phyloP scores from a whole-genome alignment of 495 filamentous ascomycete species.

The Cercophora newfieldiana region DNA sequence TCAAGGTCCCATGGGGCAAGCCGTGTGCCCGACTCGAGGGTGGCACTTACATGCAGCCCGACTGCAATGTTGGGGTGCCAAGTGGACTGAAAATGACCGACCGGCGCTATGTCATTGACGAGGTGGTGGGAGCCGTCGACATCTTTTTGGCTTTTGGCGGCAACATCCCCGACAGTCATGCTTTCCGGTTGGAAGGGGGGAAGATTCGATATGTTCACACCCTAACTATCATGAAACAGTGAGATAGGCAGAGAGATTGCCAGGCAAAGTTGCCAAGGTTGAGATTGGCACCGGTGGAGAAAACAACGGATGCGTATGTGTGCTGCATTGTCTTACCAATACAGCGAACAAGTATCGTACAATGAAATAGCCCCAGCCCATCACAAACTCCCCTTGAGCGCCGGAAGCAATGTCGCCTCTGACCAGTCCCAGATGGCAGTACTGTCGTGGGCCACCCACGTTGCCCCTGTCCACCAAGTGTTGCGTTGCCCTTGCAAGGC shows the following conservation, averaged over 20 bases:
- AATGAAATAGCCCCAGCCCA: not conserved
- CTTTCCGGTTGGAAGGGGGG: constrained; percentile 45
- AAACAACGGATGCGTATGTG: too few relatives aligned
- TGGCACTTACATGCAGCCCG: constrained; percentile 42
- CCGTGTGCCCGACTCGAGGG: constrained; percentile 52
- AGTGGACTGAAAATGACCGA: constrained; percentile 37
- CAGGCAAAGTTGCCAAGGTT: not conserved
- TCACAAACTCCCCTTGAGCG: not conserved
- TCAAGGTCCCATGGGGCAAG: constrained; percentile 46
- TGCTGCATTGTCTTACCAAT: too few relatives aligned
- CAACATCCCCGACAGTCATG: constrained; percentile 42
- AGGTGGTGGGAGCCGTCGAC: constrained; percentile 37
- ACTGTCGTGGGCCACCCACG: constrained; percentile 8
- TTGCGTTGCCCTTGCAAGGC: constrained; percentile 4
- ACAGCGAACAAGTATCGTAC: too few relatives aligned
- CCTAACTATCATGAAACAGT: constrained; percentile 33
- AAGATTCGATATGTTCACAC: constrained; percentile 47
- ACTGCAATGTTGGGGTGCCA: constrained; percentile 42
- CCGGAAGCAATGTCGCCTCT: not conserved
- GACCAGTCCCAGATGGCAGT: not conserved
- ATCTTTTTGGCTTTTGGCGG: constrained; percentile 43
- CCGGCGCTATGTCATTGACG: constrained; percentile 46
- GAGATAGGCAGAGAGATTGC: not conserved
- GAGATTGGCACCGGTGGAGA: too few relatives aligned
- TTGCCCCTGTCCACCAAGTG: constrained; percentile 9